Conservation (phyloP, 768 basidiomycete species). For the Mycena amicta region DNA sequence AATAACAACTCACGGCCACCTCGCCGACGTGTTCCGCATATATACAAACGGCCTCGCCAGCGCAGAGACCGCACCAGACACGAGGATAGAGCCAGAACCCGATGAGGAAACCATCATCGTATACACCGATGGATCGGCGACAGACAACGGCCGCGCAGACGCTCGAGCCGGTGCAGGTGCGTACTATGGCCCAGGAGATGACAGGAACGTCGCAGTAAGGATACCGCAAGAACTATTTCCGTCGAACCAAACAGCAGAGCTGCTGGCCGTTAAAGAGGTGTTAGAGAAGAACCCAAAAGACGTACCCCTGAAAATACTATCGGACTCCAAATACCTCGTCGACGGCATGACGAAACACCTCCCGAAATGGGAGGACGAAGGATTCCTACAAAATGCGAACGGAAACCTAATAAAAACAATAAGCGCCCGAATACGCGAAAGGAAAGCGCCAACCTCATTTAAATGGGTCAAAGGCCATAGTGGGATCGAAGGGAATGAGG, state of each 20-base stretch:
- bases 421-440: conserved; percentile 2
- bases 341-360: neutral
- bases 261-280: neutral
- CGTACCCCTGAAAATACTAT: neutral
- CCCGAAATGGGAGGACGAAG: neutral
- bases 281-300: neutral
- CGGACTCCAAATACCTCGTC: neutral
- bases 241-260: neutral
- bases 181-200: neutral
- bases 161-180: conserved; percentile 3
- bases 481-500: conserved; percentile 12
- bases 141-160: conserved; percentile 17
- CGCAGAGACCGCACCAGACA: neutral
- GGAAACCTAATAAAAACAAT: neutral
- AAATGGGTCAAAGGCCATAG: conserved; percentile 24
- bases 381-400: neutral
- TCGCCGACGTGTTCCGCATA: conserved; percentile 8
- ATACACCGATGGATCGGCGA: conserved; percentile 29
- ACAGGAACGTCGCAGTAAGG: neutral
- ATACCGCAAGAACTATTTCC: neutral
- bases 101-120: conserved; percentile 3
- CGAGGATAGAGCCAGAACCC: neutral
- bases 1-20: conserved; percentile 1
- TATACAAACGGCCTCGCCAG: conserved; percentile 6
- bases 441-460: conserved; percentile 15